These are phyloP conservation scores for Alternaria rosae DNA, from an alignment of 2,329 filamentous ascomycete species.

Conservation along the genomic window DNA sequence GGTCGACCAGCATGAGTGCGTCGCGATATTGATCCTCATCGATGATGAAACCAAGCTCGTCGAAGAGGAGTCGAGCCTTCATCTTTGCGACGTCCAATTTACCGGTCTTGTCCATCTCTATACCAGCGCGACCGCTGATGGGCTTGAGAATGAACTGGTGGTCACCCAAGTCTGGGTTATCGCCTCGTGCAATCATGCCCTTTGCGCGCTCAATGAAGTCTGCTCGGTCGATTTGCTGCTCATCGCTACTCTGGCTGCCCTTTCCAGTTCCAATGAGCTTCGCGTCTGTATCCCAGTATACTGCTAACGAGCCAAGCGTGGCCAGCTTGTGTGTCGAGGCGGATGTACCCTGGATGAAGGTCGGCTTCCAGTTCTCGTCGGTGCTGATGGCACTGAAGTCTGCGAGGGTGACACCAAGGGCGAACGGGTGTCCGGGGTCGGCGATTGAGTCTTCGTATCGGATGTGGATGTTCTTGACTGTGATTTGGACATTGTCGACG, in stretches of 20 bases:
- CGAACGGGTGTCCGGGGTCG: conserved; percentile 92
- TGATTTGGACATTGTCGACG: conserved; percentile 97
- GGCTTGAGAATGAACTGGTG: conserved; percentile 97
- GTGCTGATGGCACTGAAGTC: conserved; percentile 98
- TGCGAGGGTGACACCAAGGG: conserved; percentile 87
- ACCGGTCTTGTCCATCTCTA: conserved; percentile 94
- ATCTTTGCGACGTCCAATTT: conserved; percentile 80
- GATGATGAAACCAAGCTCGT: conserved; percentile 96
- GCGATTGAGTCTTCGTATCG: conserved; percentile 98
- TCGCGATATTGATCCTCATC: conserved; percentile 98
- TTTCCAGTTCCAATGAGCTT: conserved; percentile 82
- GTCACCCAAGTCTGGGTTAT: conserved; percentile 62
- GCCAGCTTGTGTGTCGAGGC: conserved; percentile 91
- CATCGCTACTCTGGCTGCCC: conserved; percentile 68
- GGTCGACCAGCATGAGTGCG: conserved; percentile 94
- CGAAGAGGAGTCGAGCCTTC: conserved; percentile 90
- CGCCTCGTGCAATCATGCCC: conserved; percentile 77
- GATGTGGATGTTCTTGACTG: conserved; percentile 97
- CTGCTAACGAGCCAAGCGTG: conserved; percentile 83
- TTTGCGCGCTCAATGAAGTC: conserved; percentile 81
- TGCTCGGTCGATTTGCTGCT: conserved; percentile 71
- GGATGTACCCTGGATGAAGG: conserved; percentile 89
- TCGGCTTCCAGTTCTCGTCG: conserved; percentile 91
- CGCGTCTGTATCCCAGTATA: conserved; percentile 98
- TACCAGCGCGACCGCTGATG: conserved; percentile 91